Evolutionary conservation across 176 grass and related monocot genomes (phyloP).

Genomic region (Oryza coarctata): DNA sequence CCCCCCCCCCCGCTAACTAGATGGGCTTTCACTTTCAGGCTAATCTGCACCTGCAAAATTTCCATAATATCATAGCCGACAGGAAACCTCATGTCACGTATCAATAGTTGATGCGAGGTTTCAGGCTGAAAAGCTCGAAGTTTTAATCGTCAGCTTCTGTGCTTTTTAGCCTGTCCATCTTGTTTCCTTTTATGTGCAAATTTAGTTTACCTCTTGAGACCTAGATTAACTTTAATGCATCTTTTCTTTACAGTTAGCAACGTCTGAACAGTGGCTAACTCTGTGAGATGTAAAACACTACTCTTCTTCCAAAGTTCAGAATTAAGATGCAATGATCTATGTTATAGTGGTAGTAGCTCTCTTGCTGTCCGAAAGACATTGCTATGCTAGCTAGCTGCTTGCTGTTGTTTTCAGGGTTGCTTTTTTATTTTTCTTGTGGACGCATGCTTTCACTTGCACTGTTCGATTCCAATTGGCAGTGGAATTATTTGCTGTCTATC

Average conservation of each 20-base stretch:
- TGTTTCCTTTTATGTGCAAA: not conserved
- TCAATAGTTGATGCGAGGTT: not conserved
- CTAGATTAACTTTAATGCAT: not conserved
- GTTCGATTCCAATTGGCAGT: not conserved
- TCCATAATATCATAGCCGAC: not conserved
- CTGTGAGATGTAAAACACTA: not conserved
- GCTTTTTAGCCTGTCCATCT: not conserved
- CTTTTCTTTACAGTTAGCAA: not conserved
- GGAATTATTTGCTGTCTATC: not conserved
- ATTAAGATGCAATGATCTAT: not conserved
- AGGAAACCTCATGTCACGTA: not conserved
- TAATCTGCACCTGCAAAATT: not conserved
- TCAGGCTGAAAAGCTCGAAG: not conserved
- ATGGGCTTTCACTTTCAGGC: slow-evolving; percentile 8
- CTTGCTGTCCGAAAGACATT: not conserved
- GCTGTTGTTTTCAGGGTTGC: not conserved
- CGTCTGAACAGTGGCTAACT: not conserved
- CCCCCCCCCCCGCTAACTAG: too few relatives aligned
- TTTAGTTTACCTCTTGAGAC: not conserved
- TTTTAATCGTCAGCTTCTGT: not conserved
- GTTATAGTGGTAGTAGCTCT: not conserved
- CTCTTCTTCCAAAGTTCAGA: not conserved
- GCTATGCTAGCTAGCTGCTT: not conserved
- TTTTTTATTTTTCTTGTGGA: not conserved
- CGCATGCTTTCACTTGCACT: not conserved